These are phyloP conservation scores for Pleurotus platypus DNA, from an alignment of 768 basidiomycete genomes.

Conservation along the genomic window DNA sequence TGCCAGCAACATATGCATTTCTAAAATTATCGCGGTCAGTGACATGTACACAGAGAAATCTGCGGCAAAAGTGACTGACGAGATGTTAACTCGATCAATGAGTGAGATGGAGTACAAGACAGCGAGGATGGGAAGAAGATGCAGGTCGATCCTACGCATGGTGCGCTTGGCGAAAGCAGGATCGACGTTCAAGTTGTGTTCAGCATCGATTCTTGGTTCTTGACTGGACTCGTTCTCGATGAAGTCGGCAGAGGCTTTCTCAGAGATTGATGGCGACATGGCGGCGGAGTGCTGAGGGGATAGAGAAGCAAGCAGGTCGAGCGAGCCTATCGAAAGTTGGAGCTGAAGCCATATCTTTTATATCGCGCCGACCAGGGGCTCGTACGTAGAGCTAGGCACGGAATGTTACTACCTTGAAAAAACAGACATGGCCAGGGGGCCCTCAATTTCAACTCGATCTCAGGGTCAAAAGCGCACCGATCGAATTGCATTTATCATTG, in stretches of 20 bases:
- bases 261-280: conserved; percentile 5
- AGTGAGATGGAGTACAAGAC: conserved; percentile 2
- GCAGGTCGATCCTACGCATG: neutral
- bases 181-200: neutral
- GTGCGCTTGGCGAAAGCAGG: conserved; percentile 1
- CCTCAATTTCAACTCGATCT: too few species aligned
- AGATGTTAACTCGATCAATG: conserved; percentile 6
- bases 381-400: neutral
- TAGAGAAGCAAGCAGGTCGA: neutral
- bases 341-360: too few species aligned
- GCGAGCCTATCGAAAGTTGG: neutral
- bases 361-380: too few species aligned
- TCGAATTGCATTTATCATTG: too few species aligned
- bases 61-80: neutral
- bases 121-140: conserved; percentile 3
- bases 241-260: conserved; percentile 5
- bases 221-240: neutral
- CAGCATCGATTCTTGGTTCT: neutral
- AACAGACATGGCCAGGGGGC: too few species aligned
- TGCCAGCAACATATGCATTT: conserved; percentile 5
- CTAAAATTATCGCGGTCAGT: neutral
- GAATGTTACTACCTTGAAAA: neutral
- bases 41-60: neutral
- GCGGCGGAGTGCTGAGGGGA: neutral
- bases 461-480: too few species aligned